Base-by-base conservation (phyloP, 2,329 filamentous ascomycete species). In the Anisogramma anomala region DNA sequence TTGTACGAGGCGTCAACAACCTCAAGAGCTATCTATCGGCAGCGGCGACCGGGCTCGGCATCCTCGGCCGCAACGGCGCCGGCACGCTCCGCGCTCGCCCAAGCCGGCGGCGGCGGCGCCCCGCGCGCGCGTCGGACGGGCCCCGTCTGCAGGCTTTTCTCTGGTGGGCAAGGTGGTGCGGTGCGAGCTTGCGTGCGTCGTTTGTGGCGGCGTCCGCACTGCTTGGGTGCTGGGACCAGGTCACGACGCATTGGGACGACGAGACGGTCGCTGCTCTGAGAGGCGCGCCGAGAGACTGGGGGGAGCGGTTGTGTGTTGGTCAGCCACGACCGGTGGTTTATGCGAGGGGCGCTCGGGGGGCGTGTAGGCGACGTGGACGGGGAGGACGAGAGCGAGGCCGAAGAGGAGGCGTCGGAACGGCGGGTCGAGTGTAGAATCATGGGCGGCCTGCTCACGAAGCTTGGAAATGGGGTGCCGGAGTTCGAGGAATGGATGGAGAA, bases 171-270 rank as follows among this genome's bases (percentile, higher is more conserved):
- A n/a, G 59, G 71, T 85, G 17, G 81, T 82, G 36, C 63, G 72
- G 14, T 65, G 66, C 39, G 77, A 80, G 46, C 64, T 89, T 36
- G 82, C 82, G 1, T n/a, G n/a, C 70, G 74, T 35, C 60, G 87
- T n/a, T 62, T 89, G 26, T 80, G 78, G 69, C 65, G 64, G 30
- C 66, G 72, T 3, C 83, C 83, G 15, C 83, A 88, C 49, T 71
- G 84, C 42, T 68, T 89, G 2, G n/a, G 69, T 89, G 5, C 69
- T 89, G 6, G n/a, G 84, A 89, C 55, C 86, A 86, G 57, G 79
- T 86, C 18, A 91, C 84, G 6, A 89, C 85, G 1, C 86, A 94
- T 64, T 67, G 93, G 30, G 86, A 93, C 56, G 84, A 82, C 47
- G 77, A 91, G 60, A 89, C 82, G 0, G 83, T 89, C 18, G 72